Evolutionary conservation across 2,329 filamentous ascomycete species (phyloP).

Genomic region (Claviceps humidiphila): DNA sequence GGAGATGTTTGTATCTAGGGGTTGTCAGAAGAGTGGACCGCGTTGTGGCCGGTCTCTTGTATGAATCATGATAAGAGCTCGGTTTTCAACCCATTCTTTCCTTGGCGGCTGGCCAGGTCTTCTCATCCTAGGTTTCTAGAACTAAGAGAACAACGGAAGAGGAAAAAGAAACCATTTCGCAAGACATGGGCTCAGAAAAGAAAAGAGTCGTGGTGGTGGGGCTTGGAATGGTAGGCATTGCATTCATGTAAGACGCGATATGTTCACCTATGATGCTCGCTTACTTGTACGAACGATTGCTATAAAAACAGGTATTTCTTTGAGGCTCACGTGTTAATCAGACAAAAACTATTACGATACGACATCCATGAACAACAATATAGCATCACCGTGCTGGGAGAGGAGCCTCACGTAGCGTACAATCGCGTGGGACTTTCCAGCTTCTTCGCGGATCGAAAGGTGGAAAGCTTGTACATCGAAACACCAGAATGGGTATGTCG

Average conservation of each 20-base stretch:
- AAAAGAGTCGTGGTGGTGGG: constrained; percentile 74
- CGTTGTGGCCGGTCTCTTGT: not conserved
- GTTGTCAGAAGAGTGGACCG: not conserved
- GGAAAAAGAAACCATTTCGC: not conserved
- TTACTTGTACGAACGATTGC: not conserved
- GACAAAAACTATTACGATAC: constrained; percentile 79
- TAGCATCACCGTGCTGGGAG: constrained; percentile 72
- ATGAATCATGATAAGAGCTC: not conserved
- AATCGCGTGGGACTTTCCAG: constrained; percentile 82
- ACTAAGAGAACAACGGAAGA: no score
- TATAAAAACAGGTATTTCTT: not conserved
- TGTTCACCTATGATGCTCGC: not conserved
- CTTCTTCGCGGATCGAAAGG: constrained; percentile 75
- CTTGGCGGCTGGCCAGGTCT: not conserved
- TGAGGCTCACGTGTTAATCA: constrained; percentile 21
- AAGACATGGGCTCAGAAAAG: constrained; percentile 5
- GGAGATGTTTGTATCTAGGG: constrained; percentile 3
- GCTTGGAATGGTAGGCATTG: constrained; percentile 82
- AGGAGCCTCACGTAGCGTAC: constrained; percentile 78
- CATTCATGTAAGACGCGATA: constrained; percentile 58
- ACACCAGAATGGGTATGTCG: constrained; percentile 60
- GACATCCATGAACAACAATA: constrained; percentile 65
- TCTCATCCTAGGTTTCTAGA: not conserved
- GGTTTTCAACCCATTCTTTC: not conserved
- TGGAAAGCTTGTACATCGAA: constrained; percentile 82